phyloP scores from a whole-genome alignment of 805 yeast genomes.

The Yarrowia deformans region DNA sequence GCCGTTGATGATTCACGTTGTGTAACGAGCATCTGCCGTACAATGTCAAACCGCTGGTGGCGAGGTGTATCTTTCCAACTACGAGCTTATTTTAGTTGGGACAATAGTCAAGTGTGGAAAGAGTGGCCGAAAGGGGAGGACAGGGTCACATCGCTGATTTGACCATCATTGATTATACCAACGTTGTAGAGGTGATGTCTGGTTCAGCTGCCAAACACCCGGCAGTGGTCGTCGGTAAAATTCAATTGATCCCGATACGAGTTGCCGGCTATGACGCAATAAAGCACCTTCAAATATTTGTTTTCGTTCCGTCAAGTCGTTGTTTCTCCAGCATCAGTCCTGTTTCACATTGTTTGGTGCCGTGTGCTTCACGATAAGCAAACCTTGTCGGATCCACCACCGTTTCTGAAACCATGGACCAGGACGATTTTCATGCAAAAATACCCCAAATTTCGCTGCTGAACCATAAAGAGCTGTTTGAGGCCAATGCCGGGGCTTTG shows the following conservation, averaged over 20 bases:
- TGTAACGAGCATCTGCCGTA: background rate
- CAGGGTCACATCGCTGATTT: too few relatives aligned
- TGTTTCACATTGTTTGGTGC: background rate
- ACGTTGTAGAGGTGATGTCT: too few relatives aligned
- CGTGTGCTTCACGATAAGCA: slow-evolving; percentile 2
- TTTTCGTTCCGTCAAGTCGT: too few relatives aligned
- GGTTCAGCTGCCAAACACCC: too few relatives aligned
- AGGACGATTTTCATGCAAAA: background rate
- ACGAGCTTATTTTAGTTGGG: background rate
- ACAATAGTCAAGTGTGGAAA: background rate
- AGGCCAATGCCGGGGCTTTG: slow-evolving; percentile 16
- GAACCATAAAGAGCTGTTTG: slow-evolving; percentile 33
- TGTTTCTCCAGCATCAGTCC: too few relatives aligned
- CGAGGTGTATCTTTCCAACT: background rate
- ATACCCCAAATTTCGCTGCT: slow-evolving; percentile 1
- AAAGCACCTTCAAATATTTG: too few relatives aligned
- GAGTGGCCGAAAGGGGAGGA: too few relatives aligned
- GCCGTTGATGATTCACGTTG: background rate
- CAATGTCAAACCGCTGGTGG: background rate
- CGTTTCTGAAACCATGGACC: background rate
- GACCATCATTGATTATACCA: too few relatives aligned
- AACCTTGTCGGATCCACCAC: background rate
- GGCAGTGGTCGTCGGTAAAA: too few relatives aligned
- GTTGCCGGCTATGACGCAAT: too few relatives aligned
- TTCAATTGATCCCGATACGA: too few relatives aligned